Conservation (phyloP, 345 rosid species). For the Sonneratia caseolaris region DNA sequence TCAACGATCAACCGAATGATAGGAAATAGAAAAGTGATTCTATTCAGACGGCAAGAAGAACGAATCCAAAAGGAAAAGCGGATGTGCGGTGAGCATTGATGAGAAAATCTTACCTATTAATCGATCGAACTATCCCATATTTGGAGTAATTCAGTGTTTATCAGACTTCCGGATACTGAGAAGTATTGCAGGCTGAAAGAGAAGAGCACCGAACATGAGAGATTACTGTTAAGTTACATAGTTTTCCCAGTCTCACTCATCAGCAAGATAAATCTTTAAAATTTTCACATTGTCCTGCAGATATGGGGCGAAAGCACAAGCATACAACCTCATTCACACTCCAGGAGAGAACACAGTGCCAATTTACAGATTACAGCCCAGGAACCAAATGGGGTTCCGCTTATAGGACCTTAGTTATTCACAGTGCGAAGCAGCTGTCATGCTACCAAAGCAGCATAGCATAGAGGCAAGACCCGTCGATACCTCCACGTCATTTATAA, state of each 20-base stretch:
- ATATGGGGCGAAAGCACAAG: not conserved
- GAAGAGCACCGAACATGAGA: no score
- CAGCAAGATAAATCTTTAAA: not conserved
- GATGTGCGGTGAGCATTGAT: no score
- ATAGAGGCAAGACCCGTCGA: not conserved
- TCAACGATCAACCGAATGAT: no score
- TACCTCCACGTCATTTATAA: not conserved
- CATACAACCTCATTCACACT: not conserved
- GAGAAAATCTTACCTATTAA: no score
- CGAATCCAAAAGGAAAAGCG: no score
- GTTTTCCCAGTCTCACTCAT: not conserved
- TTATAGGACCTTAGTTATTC: not conserved
- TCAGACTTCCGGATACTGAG: no score
- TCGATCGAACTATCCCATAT: no score
- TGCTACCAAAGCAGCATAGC: not conserved
- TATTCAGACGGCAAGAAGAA: no score
- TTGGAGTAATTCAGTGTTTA: no score
- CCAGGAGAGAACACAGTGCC: not conserved
- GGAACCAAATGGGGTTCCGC: not conserved
- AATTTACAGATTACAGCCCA: not conserved
- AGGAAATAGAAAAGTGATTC: no score
- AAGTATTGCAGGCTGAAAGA: no score
- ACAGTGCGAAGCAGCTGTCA: not conserved
- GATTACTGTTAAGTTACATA: no score
- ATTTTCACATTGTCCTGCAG: not conserved